Evolutionary conservation across 805 yeast species (phyloP), one percentile per base, ranked within the genome.

Genomic region (Wickerhamomyces strasburgensis): DNA sequence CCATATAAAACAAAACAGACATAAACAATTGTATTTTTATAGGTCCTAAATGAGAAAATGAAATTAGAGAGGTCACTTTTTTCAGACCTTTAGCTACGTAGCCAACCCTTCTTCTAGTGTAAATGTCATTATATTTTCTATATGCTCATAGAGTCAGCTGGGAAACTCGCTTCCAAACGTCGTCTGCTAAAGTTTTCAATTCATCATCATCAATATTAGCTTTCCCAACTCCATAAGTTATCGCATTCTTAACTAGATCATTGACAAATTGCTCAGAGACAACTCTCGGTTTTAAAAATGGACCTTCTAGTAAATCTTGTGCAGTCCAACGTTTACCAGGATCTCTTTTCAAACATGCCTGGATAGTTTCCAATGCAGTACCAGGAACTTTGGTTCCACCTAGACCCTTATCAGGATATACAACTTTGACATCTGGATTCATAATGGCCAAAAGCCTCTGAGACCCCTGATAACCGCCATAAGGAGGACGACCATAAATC

Each of bases 401-500:
- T 0, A 77, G 48, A 0, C 87, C 87, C 19, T 60, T 62, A 18
- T 68, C 70, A 2, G 95, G 84, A 55, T 74, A 88, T 25, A 63
- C 61, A 11, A 88, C 78, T 47, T 76, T 75, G 17, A 85, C 75
- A 43, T 81, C 80, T 0, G 95, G 93, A 54, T 86, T 84, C 73
- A 84, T 84, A 27, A 87, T 90, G 2, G 96, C 96, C 55, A 80
- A 65, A 27, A 87, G 67, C 42, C 95, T 65, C 52, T 84, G 85
- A 40, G 82, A 75, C 1, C 94, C 93, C 34, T 78, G 74, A 49
- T 74, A 85, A 4, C 70, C 68, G 1, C 87, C 94, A 64, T 86
- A 89, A 1, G 98, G 98, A 2, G 97, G 90, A 43, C 73, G 72
- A 0, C 96, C 96, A 51, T 93, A 94, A 7, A 89, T 74, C 95